A percentile compares a stretch with the other conserved stretches of the same genome.
Evolutionary conservation across 2,329 filamentous ascomycete species (phyloP).

Genomic region (Samsoniella hepiali): DNA sequence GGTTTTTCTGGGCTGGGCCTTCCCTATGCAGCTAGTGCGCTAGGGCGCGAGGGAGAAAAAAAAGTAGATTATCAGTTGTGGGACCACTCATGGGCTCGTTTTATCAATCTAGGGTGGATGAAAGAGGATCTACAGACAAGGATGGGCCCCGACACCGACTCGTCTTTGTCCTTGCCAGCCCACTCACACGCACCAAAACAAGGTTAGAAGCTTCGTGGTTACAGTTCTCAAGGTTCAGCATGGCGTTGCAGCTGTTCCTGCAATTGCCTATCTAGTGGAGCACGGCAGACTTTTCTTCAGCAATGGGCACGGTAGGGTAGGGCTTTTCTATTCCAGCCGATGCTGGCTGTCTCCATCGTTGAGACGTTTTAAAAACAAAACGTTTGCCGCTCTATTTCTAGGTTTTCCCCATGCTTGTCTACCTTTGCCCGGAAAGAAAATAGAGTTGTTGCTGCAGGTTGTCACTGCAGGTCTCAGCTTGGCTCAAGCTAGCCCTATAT

Average conservation of each 20-base stretch:
- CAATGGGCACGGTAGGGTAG: neutral
- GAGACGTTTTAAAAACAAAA: slow-evolving; percentile 1
- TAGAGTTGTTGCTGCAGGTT: neutral
- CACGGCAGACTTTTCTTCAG: slow-evolving; percentile 3
- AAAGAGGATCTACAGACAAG: slow-evolving; percentile 7
- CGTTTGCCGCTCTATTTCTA: neutral
- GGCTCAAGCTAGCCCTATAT: neutral
- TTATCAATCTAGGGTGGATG: slow-evolving; percentile 10
- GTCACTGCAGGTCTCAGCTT: neutral
- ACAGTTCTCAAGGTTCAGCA: neutral
- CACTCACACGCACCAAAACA: slow-evolving; percentile 7
- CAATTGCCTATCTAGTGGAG: neutral
- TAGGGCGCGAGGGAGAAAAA: neutral
- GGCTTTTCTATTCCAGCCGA: neutral
- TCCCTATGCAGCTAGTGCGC: neutral
- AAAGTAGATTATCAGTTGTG: slow-evolving; percentile 11
- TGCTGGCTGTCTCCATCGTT: neutral
- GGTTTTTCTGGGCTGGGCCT: neutral
- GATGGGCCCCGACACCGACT: slow-evolving; percentile 1
- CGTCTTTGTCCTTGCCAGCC: neutral
- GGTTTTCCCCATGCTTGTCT: neutral
- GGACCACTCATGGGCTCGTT: neutral
- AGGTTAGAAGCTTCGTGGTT: slow-evolving; percentile 1
- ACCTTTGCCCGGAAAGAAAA: neutral
- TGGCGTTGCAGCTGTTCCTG: neutral